Percentiles rank a stretch among this genome's conserved stretches.
Evolutionary conservation across 1,284 basidiomycete species (phyloP).

Genomic region (Rhodofomes roseus): DNA sequence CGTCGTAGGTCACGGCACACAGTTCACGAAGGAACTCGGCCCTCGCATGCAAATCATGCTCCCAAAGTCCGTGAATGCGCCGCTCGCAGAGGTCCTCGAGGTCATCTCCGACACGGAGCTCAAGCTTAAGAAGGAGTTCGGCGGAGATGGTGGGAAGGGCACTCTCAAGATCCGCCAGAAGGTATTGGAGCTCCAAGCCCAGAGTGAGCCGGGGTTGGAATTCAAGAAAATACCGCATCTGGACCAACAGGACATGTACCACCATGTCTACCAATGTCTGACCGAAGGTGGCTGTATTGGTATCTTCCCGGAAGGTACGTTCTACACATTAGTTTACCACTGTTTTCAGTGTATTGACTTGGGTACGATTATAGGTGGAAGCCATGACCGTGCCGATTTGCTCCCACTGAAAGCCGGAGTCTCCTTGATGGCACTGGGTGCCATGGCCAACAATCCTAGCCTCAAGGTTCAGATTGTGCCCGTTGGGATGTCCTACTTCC

Average conservation of each 20-base stretch:
- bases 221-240: conserved; percentile 84
- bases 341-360: background rate
- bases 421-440: conserved; percentile 94
- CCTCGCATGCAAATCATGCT: conserved; percentile 89
- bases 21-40: conserved; percentile 75
- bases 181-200: conserved; percentile 48
- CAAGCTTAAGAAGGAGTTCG: conserved; percentile 87
- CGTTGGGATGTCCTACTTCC: conserved; percentile 94
- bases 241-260: conserved; percentile 94
- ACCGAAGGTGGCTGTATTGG: conserved; percentile 89
- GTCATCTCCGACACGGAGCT: conserved; percentile 87
- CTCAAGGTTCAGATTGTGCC: conserved; percentile 91
- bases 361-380: conserved; percentile 64
- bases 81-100: conserved; percentile 82
- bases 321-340: background rate
- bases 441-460: conserved; percentile 88
- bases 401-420: conserved; percentile 95
- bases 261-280: conserved; percentile 87
- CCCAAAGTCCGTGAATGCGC: conserved; percentile 78
- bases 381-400: conserved; percentile 93
- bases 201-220: conserved; percentile 58
- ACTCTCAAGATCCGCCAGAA: conserved; percentile 70
- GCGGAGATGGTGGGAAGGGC: conserved; percentile 75
- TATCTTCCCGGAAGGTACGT: conserved; percentile 92
- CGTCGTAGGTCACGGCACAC: conserved; percentile 78